Evolutionary conservation across 2,329 filamentous ascomycete species (phyloP).

Genomic region (Aureobasidium melanogenum): DNA sequence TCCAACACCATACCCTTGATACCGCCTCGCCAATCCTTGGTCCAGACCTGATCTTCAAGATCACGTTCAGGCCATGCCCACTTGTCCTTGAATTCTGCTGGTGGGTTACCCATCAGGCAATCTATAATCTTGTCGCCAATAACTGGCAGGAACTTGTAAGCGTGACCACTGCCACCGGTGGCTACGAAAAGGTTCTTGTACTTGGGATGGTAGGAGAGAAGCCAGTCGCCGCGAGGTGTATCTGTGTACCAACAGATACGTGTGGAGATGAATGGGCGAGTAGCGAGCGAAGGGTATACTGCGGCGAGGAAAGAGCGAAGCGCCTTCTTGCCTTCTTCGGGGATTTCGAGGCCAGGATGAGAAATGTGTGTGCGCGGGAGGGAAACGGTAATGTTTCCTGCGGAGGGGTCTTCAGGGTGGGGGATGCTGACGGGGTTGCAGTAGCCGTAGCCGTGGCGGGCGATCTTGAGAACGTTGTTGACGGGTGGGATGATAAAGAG

Average conservation of each 20-base stretch:
- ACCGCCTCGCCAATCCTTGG: constrained; percentile 31
- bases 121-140: constrained; percentile 48
- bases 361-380: constrained; percentile 43
- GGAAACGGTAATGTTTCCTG: constrained; percentile 32
- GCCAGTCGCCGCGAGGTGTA: constrained; percentile 46
- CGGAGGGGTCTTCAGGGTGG: constrained; percentile 31
- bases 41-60: constrained; percentile 27
- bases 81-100: constrained; percentile 47
- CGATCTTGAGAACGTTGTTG: constrained; percentile 37
- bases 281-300: constrained; percentile 35
- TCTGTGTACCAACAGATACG: constrained; percentile 51
- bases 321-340: constrained; percentile 51
- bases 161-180: constrained; percentile 54
- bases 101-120: constrained; percentile 36
- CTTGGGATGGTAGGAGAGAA: constrained; percentile 44
- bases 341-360: constrained; percentile 40
- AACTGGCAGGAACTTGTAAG: constrained; percentile 53
- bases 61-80: constrained; percentile 45
- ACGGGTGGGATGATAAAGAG: constrained; percentile 66
- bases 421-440: constrained; percentile 38
- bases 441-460: constrained; percentile 44
- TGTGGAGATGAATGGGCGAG: constrained; percentile 37
- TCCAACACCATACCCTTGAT: constrained; percentile 27
- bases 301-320: constrained; percentile 53
- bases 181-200: constrained; percentile 48